Conservation (phyloP, 176 grass and related monocot species). For the Zea mays region Zm-B73-REFERENCE-NAM-5.0 NC_050103.1:132047001-132047500, state of each 20-base stretch:
- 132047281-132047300: background rate
- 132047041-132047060: constrained; percentile 75
- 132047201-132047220: constrained; percentile 6
- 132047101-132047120: background rate
- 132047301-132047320: background rate
- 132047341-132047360: background rate
- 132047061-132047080: constrained; percentile 15
- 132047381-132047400: background rate
- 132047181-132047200: background rate
- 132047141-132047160: background rate
- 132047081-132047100: constrained; percentile 59
- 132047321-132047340: background rate
- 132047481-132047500: no score
- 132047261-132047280: background rate
- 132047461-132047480: no score
- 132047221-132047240: background rate
- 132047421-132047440: background rate
- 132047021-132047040: constrained; percentile 84
- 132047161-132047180: background rate
- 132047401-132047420: background rate
- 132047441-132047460: background rate
- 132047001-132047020: constrained; percentile 72
- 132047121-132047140: background rate
- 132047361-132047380: background rate
- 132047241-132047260: background rate